Evolutionary conservation across 371 early-diverging fungal species (phyloP), one percentile per base, ranked within the genome.

Genomic region (Mucor circinelloides): DNA sequence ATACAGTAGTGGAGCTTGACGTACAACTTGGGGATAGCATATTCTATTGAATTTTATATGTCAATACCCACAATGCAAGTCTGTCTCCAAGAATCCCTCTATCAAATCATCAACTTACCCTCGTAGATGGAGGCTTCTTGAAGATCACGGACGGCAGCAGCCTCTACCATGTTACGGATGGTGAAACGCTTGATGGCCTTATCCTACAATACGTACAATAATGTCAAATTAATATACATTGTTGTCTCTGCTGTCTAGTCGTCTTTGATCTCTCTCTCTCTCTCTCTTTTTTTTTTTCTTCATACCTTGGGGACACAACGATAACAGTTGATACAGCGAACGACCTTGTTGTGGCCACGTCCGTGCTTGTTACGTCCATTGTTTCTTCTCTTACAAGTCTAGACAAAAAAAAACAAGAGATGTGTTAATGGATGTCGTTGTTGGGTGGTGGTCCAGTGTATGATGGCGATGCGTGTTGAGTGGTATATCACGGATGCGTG

Each of bases 151-250:
- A 94, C 85, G 71, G 98, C 98, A 66, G 99, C 99, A 76, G 89
- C 87, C 87, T 99, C 99, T 67, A 99, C 94, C 93, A 99, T 95
- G 88, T 95, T 96, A 79, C 96, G 91, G 87, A 99, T 93, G 75
- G 93, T 88, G 90, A 97, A 96, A 73, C 99, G 92, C 93, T 98
- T 98, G 86, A 99, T 96, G 79, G 99, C 97, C 93, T 99, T 99
- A 88, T 99, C 99, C 40, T 36, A 36, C 10, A 31, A 15, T 44
- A 38, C 23, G 23, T 8, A 38, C 36, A 59, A 21, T 25, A 1
- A 58, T 15, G 23, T 28, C n/a, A 17, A 31, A 56, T 56, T 27
- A 52, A 52, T 52, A 52, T 17, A 50, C 50, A 15, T 17, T 25
- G 17, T 36, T 36, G 36, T 12, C 13, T 17, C 17, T 40, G 40